phyloP scores from a whole-genome alignment of 257 asterid genomes.

The Prunella vulgaris region DNA sequence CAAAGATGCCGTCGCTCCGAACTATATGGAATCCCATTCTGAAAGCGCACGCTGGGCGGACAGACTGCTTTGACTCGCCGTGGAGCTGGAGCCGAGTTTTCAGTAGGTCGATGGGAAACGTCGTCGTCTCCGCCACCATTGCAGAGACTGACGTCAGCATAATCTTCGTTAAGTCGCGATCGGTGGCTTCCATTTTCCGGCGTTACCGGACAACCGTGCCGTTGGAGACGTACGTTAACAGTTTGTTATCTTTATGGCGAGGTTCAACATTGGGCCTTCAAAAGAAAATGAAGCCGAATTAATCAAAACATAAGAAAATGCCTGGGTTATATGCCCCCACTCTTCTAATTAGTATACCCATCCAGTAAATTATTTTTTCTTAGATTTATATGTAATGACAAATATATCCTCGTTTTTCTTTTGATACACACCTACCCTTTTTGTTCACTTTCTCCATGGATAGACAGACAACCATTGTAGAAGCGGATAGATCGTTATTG shows the following conservation, averaged over 20 bases:
- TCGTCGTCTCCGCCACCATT: conserved; percentile 69
- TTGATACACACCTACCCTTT: no score
- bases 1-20: conserved; percentile 52
- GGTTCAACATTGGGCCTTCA: neutral
- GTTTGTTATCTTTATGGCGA: neutral
- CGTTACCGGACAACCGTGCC: neutral
- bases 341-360: no score
- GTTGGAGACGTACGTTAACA: neutral
- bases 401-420: no score
- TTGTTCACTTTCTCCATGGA: no score
- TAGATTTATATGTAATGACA: no score
- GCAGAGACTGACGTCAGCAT: conserved; percentile 71
- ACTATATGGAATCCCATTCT: conserved; percentile 41
- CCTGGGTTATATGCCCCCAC: no score
- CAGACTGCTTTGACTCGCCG: conserved; percentile 45
- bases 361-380: no score
- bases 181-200: conserved; percentile 28
- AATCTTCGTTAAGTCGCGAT: conserved; percentile 36
- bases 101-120: conserved; percentile 80
- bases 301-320: neutral
- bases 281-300: neutral
- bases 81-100: conserved; percentile 84
- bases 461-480: no score
- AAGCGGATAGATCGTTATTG: no score
- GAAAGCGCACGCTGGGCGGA: conserved; percentile 37